A percentile compares a stretch with the other conserved stretches of the same genome.
These are phyloP conservation scores for Mycosphaerella sp. DNA, from an alignment of 2,329 filamentous ascomycete genomes.

Conservation along the genomic window DNA sequence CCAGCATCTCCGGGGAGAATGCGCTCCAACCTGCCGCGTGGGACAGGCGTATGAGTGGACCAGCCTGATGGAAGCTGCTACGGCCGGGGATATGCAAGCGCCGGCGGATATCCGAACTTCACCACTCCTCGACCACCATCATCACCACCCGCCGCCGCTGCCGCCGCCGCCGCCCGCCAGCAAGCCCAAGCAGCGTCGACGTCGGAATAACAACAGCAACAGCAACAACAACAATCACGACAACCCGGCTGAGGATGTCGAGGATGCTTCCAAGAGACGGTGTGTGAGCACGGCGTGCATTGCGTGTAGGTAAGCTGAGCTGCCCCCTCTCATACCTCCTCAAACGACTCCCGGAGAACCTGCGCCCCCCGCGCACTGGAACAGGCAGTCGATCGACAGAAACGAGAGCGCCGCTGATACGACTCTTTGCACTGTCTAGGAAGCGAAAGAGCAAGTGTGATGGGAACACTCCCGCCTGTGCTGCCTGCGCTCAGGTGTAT, in stretches of 20 bases:
- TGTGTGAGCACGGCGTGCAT: slow-evolving; percentile 36
- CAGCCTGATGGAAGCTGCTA: slow-evolving; percentile 9
- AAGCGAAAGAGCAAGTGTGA: slow-evolving; percentile 58
- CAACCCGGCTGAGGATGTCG: slow-evolving; percentile 22
- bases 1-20: slow-evolving; percentile 16
- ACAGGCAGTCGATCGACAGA: too few species aligned
- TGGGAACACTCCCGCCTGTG: slow-evolving; percentile 82
- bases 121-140: too few species aligned
- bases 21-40: slow-evolving; percentile 2
- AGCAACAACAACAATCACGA: too few species aligned
- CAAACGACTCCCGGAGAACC: neutral
- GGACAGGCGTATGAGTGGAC: slow-evolving; percentile 9
- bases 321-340: neutral
- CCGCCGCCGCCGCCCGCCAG: neutral
- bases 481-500: slow-evolving; percentile 93
- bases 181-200: slow-evolving; percentile 23
- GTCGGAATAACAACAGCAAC: slow-evolving; percentile 17
- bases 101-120: slow-evolving; percentile 7
- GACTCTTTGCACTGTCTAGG: slow-evolving; percentile 8
- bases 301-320: slow-evolving; percentile 26
- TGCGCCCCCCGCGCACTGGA: too few species aligned
- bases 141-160: neutral
- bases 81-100: slow-evolving; percentile 9
- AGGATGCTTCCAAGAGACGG: slow-evolving; percentile 40
- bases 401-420: too few species aligned